These are phyloP conservation scores for Tuber brumale DNA, from an alignment of 495 filamentous ascomycete genomes.

Conservation along the genomic window DNA sequence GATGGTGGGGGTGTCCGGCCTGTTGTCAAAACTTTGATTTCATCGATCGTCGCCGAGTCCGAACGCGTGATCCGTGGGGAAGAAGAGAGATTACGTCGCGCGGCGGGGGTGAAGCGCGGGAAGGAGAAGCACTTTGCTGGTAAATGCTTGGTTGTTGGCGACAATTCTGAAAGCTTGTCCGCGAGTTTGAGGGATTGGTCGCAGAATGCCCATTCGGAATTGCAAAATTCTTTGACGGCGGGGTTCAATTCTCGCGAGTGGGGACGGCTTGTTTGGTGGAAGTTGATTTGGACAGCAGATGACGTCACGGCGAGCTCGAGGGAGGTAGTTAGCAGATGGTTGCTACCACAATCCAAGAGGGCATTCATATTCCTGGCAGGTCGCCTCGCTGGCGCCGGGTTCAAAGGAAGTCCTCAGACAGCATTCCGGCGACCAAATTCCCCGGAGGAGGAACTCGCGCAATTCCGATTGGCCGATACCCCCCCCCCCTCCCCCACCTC, in stretches of 20 bases:
- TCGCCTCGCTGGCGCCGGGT: conserved; percentile 63
- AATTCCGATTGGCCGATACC: conserved; percentile 11
- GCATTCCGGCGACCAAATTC: conserved; percentile 23
- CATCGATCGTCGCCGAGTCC: conserved; percentile 53
- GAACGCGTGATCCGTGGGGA: conserved; percentile 10
- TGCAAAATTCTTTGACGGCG: conserved; percentile 65
- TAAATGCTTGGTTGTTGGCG: conserved; percentile 6
- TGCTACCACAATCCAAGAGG: conserved; percentile 67
- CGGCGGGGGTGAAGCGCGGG: background rate
- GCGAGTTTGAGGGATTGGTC: conserved; percentile 63
- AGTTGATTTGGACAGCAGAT: conserved; percentile 87
- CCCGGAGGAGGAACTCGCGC: conserved; percentile 13
- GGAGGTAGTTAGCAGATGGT: conserved; percentile 66
- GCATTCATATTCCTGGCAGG: conserved; percentile 74
- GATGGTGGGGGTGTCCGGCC: conserved; percentile 48
- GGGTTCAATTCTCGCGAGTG: conserved; percentile 66
- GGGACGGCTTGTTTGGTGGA: conserved; percentile 82
- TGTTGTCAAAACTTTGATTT: conserved; percentile 58
- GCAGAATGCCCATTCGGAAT: conserved; percentile 70
- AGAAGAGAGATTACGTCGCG: conserved; percentile 1
- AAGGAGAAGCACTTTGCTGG: background rate
- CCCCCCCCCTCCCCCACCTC: background rate
- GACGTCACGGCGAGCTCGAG: conserved; percentile 75
- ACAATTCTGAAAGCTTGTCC: conserved; percentile 47
- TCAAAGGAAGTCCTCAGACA: conserved; percentile 26